Evolutionary conservation across 2,329 filamentous ascomycete species (phyloP).

Genomic region (Curvularia spicifera): DNA sequence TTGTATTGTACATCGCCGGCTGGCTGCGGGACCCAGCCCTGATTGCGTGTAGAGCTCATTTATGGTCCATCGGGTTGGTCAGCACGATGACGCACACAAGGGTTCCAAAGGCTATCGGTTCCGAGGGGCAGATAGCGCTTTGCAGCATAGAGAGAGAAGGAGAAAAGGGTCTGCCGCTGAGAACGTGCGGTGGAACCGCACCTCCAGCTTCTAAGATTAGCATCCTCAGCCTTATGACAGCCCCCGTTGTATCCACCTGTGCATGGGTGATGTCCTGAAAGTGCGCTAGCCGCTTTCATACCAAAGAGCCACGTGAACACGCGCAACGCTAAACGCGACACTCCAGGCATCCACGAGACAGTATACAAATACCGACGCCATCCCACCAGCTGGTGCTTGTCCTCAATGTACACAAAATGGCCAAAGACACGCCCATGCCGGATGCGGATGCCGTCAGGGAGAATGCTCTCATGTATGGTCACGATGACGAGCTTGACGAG

Average conservation of each 20-base stretch:
- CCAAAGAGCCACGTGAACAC: conserved; percentile 24
- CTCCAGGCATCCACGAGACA: conserved; percentile 16
- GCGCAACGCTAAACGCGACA: conserved; percentile 20
- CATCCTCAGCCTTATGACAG: conserved; percentile 14
- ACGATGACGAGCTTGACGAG: conserved; percentile 56
- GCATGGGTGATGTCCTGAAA: conserved; percentile 11
- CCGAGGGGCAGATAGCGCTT: conserved; percentile 9
- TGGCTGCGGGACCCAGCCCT: conserved; percentile 35
- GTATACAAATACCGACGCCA: conserved; percentile 10
- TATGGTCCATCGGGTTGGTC: conserved; percentile 44
- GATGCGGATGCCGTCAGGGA: conserved; percentile 55
- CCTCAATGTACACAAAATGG: conserved; percentile 36
- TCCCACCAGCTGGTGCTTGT: neutral
- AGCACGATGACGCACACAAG: conserved; percentile 23
- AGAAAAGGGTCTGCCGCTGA: conserved; percentile 23
- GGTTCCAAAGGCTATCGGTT: neutral
- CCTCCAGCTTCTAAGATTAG: conserved; percentile 17
- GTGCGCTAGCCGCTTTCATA: conserved; percentile 15
- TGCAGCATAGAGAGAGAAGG: conserved; percentile 11
- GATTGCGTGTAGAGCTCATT: conserved; percentile 47
- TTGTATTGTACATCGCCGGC: conserved; percentile 48
- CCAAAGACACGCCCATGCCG: conserved; percentile 44
- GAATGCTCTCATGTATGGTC: conserved; percentile 58
- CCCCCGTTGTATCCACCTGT: conserved; percentile 11
- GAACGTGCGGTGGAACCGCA: conserved; percentile 19